Evolutionary conservation across 345 rosid species (phyloP), one percentile per base, ranked within the genome.

Genomic region (Nephelium lappaceum): DNA sequence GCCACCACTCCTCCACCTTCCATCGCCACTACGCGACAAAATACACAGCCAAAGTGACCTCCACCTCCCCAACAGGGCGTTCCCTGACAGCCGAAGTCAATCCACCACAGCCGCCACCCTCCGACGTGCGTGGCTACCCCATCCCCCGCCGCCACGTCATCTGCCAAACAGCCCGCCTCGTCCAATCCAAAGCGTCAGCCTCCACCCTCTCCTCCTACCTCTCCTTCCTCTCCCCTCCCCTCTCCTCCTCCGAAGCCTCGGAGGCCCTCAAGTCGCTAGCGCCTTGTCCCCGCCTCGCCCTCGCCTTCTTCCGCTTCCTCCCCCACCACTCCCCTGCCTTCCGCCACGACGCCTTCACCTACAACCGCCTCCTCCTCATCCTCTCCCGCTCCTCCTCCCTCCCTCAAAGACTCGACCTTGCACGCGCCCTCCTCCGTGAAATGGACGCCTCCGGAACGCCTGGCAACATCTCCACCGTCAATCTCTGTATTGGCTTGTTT

Each of bases 391-490:
- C 99, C 11, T 77, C 67, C 31, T 87, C 89, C 14, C 36, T 31
- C 3, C 85, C 88, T 1, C 85, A 82, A 68, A 84, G 83, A 60
- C 72, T 85, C 81, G 85, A 87, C 21, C 86, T 82, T 55, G 90
- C 89, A 62, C 89, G 92, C 1, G 69, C 85, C 16, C 60, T 89
- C 60, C 68, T 93, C n/a, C 73, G 80, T 0, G 89, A 86, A 66
- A 95, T 95, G 99, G 91, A 83, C 69, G 84, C 77, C 76, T 83
- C 83, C 9, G 84, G 81, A 42, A 82, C 75, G 1, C 78, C 83
- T 41, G 98, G 99, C 31, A 88, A 83, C 10, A 92, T 95, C 67
- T 93, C 99, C 61, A 91, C 92, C 11, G 87, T 93, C 14, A 95
- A 95, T 75, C 86, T 95, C 60, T 71, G 94, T 61, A 90, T 95